Evolutionary conservation across 2,329 filamentous ascomycete genomes (phyloP), one percentile per base, ranked within the genome.

Genomic region (Leptographium flavum): DNA sequence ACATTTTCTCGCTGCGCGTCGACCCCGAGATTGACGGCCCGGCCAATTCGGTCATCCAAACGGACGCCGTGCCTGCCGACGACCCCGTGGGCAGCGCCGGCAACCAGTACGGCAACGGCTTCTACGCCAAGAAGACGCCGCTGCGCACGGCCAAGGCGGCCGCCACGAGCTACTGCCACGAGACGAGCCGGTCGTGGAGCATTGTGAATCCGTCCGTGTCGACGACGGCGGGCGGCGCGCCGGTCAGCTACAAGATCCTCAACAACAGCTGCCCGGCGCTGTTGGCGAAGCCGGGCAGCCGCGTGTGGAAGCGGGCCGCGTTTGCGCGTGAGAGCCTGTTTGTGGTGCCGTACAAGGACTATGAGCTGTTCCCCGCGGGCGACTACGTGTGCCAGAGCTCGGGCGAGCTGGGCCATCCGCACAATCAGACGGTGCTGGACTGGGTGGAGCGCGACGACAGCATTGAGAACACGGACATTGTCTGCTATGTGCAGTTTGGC

Each of bases 301-400:
- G 94, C 23, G 87, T 93, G 5, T 93, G 85, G 81, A 93, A 93
- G 63, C 74, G 88, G n/a, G 88, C 88, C 1, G 86, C 82, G 0
- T 95, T 94, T 55, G 86, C 88, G 0, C 67, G 86, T 33, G 85
- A 94, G 57, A 82, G 87, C 7, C 79, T 94, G 2, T 84, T 90
- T 57, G 87, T 94, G 8, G 93, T 87, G 0, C 85, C 81, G 55
- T 94, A 94, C 63, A 68, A 70, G 37, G 87, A 93, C 58, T 76
- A 83, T 49, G 80, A 94, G 62, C 73, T 93, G 54, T 85, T 86
- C 67, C 85, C 87, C 0, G 87, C 87, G 1, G 86, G 87, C 47
- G 81, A 83, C 3, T 87, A 94, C 65, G 85, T 93, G 0, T 85
- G 87, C 0, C 87, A 94, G 58, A 90, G 87, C 9, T 85, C 80